Conservation (phyloP, 805 yeast genomes). For the Ogataea nonfermentans region DNA sequence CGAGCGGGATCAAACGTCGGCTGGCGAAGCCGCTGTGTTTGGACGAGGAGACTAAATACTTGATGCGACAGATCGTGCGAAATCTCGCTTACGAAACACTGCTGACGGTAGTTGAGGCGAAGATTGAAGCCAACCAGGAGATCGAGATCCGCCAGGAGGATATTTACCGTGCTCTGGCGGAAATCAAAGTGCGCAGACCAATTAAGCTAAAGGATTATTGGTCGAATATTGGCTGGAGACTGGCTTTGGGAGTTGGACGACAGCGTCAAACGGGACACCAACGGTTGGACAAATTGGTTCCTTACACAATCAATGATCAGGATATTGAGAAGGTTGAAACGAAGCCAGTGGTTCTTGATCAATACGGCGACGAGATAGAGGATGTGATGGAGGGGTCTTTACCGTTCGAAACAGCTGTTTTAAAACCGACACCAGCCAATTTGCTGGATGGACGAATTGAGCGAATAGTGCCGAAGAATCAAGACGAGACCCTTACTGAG, state of each 20-base stretch:
- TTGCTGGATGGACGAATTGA: constrained; percentile 1
- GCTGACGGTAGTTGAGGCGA: constrained; percentile 14
- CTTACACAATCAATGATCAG: constrained; percentile 10
- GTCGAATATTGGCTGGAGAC: constrained; percentile 18
- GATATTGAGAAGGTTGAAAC: background rate
- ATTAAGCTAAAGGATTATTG: constrained; percentile 19
- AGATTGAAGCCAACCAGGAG: constrained; percentile 6
- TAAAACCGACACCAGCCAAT: constrained; percentile 13
- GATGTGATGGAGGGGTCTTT: constrained; percentile 15
- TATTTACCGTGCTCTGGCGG: constrained; percentile 8
- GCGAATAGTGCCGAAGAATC: background rate
- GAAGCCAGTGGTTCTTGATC: background rate
- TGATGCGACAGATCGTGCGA: constrained; percentile 12
- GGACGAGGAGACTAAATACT: constrained; percentile 14
- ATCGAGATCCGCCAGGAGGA: constrained; percentile 10
- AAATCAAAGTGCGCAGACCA: constrained; percentile 10
- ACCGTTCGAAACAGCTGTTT: constrained; percentile 14
- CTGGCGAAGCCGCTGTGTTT: constrained; percentile 12
- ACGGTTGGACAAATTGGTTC: constrained; percentile 1
- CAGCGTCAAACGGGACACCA: constrained; percentile 1
- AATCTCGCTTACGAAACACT: constrained; percentile 18
- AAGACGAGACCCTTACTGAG: constrained; percentile 11
- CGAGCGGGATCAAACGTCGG: constrained; percentile 8
- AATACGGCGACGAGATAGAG: constrained; percentile 13
- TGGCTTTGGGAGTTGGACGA: constrained; percentile 10